These are phyloP conservation scores for Sugiyamaella novakii DNA, from an alignment of 1,139 yeast species.

Conservation along the genomic window DNA sequence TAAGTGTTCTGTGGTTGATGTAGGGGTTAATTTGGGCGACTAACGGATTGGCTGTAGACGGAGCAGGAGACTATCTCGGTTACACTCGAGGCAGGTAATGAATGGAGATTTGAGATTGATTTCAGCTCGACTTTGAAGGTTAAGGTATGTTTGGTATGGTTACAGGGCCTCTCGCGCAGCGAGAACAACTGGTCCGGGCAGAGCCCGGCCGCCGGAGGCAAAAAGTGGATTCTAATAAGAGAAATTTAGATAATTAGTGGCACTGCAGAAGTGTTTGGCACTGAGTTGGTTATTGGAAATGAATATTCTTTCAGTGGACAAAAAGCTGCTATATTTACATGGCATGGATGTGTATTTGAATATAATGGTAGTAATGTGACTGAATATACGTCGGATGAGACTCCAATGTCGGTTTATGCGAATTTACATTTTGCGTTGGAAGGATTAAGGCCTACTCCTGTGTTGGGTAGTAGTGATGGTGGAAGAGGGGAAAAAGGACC, in stretches of 20 bases:
- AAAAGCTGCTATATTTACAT: constrained; percentile 62
- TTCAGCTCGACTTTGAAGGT: constrained; percentile 58
- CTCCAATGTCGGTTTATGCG: constrained; percentile 62
- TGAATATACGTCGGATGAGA: constrained; percentile 72
- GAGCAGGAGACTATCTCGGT: constrained; percentile 24
- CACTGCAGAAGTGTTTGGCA: constrained; percentile 87
- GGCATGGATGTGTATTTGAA: constrained; percentile 55
- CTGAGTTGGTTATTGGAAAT: constrained; percentile 77
- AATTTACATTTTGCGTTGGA: constrained; percentile 81
- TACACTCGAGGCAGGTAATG: constrained; percentile 43
- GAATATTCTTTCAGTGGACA: constrained; percentile 62
- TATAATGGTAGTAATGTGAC: constrained; percentile 47
- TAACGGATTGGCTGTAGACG: too few relatives aligned
- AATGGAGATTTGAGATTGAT: constrained; percentile 85
- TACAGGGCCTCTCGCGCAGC: too few relatives aligned
- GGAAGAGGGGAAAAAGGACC: neutral
- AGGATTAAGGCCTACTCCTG: constrained; percentile 48
- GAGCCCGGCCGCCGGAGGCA: too few relatives aligned
- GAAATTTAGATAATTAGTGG: constrained; percentile 57
- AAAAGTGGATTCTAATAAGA: too few relatives aligned
- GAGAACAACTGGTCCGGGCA: too few relatives aligned
- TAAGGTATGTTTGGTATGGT: constrained; percentile 52
- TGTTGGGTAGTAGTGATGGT: constrained; percentile 5
- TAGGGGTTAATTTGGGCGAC: too few relatives aligned
- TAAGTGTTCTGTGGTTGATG: too few relatives aligned